phyloP scores from a whole-genome alignment of 495 filamentous ascomycete species.

The Parathielavia appendiculata region DNA sequence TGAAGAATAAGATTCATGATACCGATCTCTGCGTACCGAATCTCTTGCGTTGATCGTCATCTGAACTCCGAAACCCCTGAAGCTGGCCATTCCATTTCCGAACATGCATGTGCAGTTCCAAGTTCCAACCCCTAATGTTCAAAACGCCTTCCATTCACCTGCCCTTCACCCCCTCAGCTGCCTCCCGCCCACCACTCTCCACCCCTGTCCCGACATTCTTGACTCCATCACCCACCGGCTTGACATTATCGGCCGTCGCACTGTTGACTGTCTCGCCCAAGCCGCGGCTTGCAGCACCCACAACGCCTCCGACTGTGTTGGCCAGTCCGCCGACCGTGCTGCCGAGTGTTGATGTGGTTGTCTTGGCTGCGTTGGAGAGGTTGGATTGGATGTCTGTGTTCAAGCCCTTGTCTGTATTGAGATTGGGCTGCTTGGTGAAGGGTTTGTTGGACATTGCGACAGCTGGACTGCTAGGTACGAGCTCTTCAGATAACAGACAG shows the following conservation, averaged over 20 bases:
- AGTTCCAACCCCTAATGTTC: not conserved
- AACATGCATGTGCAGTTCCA: too few species aligned
- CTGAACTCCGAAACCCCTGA: too few species aligned
- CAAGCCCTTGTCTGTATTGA: slow-evolving; percentile 31
- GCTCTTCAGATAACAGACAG: not conserved
- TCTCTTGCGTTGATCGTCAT: too few species aligned
- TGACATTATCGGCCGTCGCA: slow-evolving; percentile 55
- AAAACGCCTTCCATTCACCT: slow-evolving; percentile 51
- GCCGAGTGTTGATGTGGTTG: slow-evolving; percentile 52
- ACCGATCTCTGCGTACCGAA: too few species aligned
- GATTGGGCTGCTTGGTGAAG: slow-evolving; percentile 9
- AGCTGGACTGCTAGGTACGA: not conserved
- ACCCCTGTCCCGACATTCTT: slow-evolving; percentile 54
- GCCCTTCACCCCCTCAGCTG: slow-evolving; percentile 63
- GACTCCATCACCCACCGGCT: slow-evolving; percentile 61
- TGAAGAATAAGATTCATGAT: too few species aligned
- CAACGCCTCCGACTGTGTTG: slow-evolving; percentile 62
- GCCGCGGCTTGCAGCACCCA: slow-evolving; percentile 58
- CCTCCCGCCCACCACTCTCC: slow-evolving; percentile 51
- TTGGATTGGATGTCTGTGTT: slow-evolving; percentile 40
- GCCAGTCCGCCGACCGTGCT: slow-evolving; percentile 50
- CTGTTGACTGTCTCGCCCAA: slow-evolving; percentile 40
- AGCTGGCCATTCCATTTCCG: too few species aligned
- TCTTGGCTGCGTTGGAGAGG: slow-evolving; percentile 57
- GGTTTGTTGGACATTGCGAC: not conserved